A percentile compares a stretch with the other conserved stretches of the same genome.
phyloP scores from a whole-genome alignment of 164 flowering plant species.

The Magnolia officinalis region DNA sequence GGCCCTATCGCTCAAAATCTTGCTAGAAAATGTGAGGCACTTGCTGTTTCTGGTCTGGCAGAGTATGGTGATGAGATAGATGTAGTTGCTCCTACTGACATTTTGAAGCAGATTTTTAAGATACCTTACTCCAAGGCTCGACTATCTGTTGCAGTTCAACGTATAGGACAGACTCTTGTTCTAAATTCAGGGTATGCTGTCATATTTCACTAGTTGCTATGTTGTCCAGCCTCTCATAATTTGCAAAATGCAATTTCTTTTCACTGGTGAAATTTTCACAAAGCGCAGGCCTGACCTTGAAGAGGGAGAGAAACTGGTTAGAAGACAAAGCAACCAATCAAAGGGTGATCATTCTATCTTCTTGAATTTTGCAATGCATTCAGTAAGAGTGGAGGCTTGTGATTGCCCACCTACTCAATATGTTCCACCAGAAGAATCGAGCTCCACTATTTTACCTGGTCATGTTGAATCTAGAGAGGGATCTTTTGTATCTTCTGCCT shows the following conservation, averaged over 20 bases:
- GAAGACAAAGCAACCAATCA: conserved; percentile 68
- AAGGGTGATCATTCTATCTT: conserved; percentile 80
- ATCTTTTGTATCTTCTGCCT: conserved; percentile 29
- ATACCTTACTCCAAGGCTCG: conserved; percentile 94
- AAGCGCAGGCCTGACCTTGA: conserved; percentile 79
- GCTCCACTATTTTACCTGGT: conserved; percentile 53
- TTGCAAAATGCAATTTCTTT: conserved; percentile 5
- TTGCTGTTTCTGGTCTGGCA: conserved; percentile 81
- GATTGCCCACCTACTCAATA: conserved; percentile 83
- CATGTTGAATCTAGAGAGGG: conserved; percentile 28
- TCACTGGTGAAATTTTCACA: not conserved
- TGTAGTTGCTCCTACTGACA: conserved; percentile 87
- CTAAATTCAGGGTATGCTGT: conserved; percentile 69
- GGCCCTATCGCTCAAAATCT: conserved; percentile 53
- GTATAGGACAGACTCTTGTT: conserved; percentile 86
- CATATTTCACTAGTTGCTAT: not conserved
- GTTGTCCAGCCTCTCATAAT: not conserved
- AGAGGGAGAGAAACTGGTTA: conserved; percentile 82
- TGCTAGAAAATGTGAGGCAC: conserved; percentile 78
- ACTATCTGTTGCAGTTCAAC: conserved; percentile 84
- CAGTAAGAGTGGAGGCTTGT: conserved; percentile 96
- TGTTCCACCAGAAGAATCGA: conserved; percentile 33
- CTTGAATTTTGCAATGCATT: conserved; percentile 92
- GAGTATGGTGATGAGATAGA: conserved; percentile 95
- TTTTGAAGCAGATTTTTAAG: conserved; percentile 94